Conservation (phyloP, 139 green algal species). For the Chlorella sp. region DNA sequence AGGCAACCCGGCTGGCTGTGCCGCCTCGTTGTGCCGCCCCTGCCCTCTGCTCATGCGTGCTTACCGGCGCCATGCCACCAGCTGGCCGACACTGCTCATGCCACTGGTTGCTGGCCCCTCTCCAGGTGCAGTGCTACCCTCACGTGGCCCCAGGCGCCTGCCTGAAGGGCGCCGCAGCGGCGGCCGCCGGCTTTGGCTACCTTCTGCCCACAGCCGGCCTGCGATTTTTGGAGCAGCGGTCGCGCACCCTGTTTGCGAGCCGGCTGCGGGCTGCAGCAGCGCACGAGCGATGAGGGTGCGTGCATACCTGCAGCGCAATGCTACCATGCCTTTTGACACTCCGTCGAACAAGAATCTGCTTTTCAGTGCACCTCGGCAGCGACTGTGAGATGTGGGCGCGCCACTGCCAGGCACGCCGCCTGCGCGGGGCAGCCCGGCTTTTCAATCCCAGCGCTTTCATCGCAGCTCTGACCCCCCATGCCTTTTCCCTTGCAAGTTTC, state of each 20-base stretch:
- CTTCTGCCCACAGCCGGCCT: slow-evolving; percentile 10
- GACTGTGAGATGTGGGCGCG: no score
- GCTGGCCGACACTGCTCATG: background rate
- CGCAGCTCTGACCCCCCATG: background rate
- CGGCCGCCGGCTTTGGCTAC: background rate
- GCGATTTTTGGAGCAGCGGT: background rate
- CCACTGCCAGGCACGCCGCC: no score
- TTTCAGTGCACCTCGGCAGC: no score
- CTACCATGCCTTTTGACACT: no score
- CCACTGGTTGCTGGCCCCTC: background rate
- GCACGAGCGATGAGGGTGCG: background rate
- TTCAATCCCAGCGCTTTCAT: background rate
- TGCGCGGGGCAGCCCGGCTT: no score
- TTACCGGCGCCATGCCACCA: background rate
- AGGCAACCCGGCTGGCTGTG: no score
- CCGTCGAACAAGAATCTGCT: no score
- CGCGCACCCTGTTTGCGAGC: background rate
- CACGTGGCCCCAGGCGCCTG: background rate
- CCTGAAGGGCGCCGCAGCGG: background rate
- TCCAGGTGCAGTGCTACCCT: slow-evolving; percentile 10
- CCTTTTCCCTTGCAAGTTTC: background rate
- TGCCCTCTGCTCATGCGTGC: background rate
- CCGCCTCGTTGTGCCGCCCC: background rate
- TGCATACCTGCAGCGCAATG: no score
- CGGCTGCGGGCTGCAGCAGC: slow-evolving; percentile 5